Evolutionary conservation across 2,329 filamentous ascomycete species (phyloP).

Genomic region (Diaporthe citriasiana): DNA sequence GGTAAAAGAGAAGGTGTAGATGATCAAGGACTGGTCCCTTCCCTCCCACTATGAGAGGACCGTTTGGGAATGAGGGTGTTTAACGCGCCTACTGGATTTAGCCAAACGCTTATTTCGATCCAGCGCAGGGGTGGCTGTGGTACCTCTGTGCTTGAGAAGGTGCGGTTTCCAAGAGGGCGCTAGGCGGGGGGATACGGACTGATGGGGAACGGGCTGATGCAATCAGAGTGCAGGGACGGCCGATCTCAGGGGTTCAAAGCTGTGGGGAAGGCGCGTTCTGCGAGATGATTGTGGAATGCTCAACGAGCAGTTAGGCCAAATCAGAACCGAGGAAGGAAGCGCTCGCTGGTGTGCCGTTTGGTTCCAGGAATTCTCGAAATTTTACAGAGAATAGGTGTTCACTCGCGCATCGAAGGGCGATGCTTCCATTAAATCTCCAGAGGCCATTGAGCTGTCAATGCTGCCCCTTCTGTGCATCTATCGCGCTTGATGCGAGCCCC

Average conservation of each 20-base stretch:
- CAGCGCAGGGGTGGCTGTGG: slow-evolving; percentile 25
- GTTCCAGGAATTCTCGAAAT: neutral
- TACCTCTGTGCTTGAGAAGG: slow-evolving; percentile 29
- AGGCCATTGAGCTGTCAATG: neutral
- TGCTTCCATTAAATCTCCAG: slow-evolving; percentile 2
- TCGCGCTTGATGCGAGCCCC: slow-evolving; percentile 27
- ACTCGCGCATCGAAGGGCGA: neutral
- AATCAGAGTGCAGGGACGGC: slow-evolving; percentile 36
- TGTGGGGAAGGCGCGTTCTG: slow-evolving; percentile 31
- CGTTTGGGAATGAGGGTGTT: slow-evolving; percentile 38
- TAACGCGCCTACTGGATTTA: slow-evolving; percentile 39
- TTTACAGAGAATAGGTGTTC: neutral
- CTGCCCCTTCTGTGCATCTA: neutral
- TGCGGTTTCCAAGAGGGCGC: slow-evolving; percentile 31
- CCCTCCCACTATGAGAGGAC: slow-evolving; percentile 14
- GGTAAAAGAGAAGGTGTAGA: slow-evolving; percentile 39
- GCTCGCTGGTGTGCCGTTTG: neutral
- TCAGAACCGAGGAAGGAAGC: slow-evolving; percentile 10
- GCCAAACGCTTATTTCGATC: slow-evolving; percentile 32
- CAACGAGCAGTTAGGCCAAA: slow-evolving; percentile 24
- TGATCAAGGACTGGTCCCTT: slow-evolving; percentile 26
- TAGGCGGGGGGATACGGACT: slow-evolving; percentile 18
- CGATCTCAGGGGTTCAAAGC: slow-evolving; percentile 38
- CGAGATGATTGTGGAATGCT: slow-evolving; percentile 38
- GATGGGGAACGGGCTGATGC: slow-evolving; percentile 31